These are phyloP conservation scores for Scheffersomyces stambukii DNA, from an alignment of 1,139 yeast species.

Conservation along the genomic window DNA sequence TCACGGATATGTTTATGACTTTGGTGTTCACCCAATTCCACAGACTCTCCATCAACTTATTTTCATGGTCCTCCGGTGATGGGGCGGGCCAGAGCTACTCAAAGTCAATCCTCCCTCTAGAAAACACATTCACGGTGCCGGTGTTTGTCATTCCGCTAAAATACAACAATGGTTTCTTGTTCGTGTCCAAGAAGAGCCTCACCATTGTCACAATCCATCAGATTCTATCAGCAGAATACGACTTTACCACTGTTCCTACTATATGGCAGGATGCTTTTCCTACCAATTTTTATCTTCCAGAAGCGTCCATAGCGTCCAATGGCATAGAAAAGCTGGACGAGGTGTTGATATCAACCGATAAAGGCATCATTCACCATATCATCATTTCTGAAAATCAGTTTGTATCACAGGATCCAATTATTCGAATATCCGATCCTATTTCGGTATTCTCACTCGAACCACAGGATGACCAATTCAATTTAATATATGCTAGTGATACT, in stretches of 20 bases:
- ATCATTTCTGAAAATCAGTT: conserved; percentile 12
- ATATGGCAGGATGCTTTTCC: conserved; percentile 29
- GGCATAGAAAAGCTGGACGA: conserved; percentile 30
- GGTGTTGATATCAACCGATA: conserved; percentile 36
- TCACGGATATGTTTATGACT: conserved; percentile 30
- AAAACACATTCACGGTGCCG: conserved; percentile 36
- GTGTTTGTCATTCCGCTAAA: conserved; percentile 35
- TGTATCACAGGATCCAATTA: conserved; percentile 15
- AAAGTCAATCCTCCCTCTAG: conserved; percentile 29
- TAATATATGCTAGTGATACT: conserved; percentile 30
- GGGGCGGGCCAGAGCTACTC: conserved; percentile 18
- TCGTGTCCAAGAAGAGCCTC: conserved; percentile 25
- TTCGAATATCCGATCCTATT: conserved; percentile 27
- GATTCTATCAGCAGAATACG: conserved; percentile 44
- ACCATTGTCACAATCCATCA: conserved; percentile 37
- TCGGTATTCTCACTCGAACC: conserved; percentile 30
- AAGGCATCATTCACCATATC: conserved; percentile 37
- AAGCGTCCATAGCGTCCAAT: conserved; percentile 11
- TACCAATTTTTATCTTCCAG: conserved; percentile 30
- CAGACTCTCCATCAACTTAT: conserved; percentile 35
- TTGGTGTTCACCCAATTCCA: conserved; percentile 33
- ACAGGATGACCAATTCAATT: conserved; percentile 13
- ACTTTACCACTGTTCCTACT: conserved; percentile 19
- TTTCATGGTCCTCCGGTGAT: conserved; percentile 39
- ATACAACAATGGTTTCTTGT: conserved; percentile 29